A percentile compares a stretch with the other conserved stretches of the same genome.
phyloP scores from a whole-genome alignment of 78 protist genomes.

The Dictyostelium firmibasis region DNA sequence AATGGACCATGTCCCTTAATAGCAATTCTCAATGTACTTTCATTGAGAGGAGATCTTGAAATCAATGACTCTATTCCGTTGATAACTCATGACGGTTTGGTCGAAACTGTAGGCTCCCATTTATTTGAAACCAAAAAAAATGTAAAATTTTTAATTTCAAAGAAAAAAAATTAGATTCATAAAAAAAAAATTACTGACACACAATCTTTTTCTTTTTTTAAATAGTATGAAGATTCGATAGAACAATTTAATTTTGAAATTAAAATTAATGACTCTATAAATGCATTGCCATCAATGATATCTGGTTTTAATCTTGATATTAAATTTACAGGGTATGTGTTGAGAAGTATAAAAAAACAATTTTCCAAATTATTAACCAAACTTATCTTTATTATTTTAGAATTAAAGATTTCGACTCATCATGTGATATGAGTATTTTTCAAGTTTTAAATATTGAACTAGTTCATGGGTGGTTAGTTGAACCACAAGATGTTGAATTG shows the following conservation, averaged over 20 bases:
- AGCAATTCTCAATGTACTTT: slow-evolving; percentile 53
- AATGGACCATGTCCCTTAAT: slow-evolving; percentile 86
- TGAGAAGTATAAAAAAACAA: neutral
- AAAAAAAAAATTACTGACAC: neutral
- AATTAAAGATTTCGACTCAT: slow-evolving; percentile 48
- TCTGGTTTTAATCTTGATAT: slow-evolving; percentile 41
- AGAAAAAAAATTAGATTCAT: neutral
- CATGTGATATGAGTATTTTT: slow-evolving; percentile 67
- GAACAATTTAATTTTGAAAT: slow-evolving; percentile 62
- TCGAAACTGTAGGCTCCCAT: slow-evolving; percentile 37
- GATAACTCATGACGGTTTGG: slow-evolving; percentile 25
- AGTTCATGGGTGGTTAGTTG: slow-evolving; percentile 85
- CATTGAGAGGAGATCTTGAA: slow-evolving; percentile 35
- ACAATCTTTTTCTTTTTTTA: neutral
- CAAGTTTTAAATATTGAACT: slow-evolving; percentile 64
- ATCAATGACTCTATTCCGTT: neutral
- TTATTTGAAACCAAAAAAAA: slow-evolving; percentile 26
- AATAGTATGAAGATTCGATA: slow-evolving; percentile 40
- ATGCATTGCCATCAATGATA: slow-evolving; percentile 64
- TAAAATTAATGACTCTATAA: slow-evolving; percentile 48
- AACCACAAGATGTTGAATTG: slow-evolving; percentile 63
- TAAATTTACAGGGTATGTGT: slow-evolving; percentile 53
- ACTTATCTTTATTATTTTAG: neutral
- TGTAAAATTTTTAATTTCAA: neutral
- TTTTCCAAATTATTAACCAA: neutral